Base-by-base conservation (phyloP, 139 green algal species). In the Penium margaritaceum region DNA sequence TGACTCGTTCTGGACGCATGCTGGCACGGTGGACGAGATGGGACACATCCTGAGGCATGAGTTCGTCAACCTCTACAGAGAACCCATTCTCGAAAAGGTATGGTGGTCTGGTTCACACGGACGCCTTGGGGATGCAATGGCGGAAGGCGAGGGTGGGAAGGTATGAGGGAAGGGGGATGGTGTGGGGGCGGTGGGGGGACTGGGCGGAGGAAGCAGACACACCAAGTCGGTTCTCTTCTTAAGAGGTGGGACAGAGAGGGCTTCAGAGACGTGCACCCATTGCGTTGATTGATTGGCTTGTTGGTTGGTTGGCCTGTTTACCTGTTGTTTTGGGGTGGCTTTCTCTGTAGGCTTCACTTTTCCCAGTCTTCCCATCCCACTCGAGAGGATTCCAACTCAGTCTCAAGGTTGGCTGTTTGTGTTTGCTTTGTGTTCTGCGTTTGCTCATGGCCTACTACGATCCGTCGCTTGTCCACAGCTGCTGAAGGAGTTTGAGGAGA, bases 1-100 rank as follows among this genome's bases (percentile, higher is more conserved):
- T 71, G 94, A 98, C 82, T 97, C 91, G 2, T 98, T 95, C 84
- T 98, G 94, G 93, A 98, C 94, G 38, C 94, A 98, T 74, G 91
- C 94, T 15, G 85, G 83, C 3, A 69, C 58, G 14, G 89, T 95
- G 43, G 78, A 88, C 6, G 37, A 46, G 4, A 91, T 98, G 89
- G 90, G 88, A 53, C 17, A 38, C 1, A 75, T 96, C 33, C 84
- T 98, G 54, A 80, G 93, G 0, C 79, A 94, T 33, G 82, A 90
- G 74, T 98, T 98, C 72, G 76, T 96, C 6, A 64, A 89, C 43
- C 83, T 98, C 47, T 89, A 98, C 83, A 78, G 36, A 2, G 74
- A 86, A 68, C 88, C 91, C 33, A 80, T 98, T 58, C 85, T 98
- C 64, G 80, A 91, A 65, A 66, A 90, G 0, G 78, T 97, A 44